Base-by-base conservation (phyloP, 805 yeast species). In the Candida ascalaphidarum region DNA sequence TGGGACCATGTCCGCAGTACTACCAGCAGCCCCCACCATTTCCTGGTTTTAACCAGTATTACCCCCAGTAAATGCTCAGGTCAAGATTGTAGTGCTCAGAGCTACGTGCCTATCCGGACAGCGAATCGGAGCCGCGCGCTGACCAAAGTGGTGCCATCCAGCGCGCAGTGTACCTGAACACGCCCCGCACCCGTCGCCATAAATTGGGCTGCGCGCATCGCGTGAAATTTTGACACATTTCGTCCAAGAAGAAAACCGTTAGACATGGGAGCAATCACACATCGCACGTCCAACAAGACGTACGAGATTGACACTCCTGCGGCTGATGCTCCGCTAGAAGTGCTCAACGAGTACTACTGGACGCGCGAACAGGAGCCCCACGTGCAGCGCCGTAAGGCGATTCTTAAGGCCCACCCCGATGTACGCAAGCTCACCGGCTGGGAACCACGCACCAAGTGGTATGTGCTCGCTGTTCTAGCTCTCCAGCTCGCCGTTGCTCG, bases 311-410 rank as follows among this genome's bases (percentile, higher is more conserved):
- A 54, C 50, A 33, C 66, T 1, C 66, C 68, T 3, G 49, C 62
- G 15, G 67, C 69, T 3, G 65, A 61, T 35, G 40, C 64, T 1
- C 46, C 63, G 27, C 37, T 58, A 32, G 51, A 70, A 39, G 58
- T 52, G 25, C 46, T 68, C 31, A 67, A 68, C 39, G 86, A 81
- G 37, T 86, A 81, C 53, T 81, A 78, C 58, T 82, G 95, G 89
- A 85, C 95, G 1, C 69, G 72, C 29, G 80, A 73, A 31, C 69
- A 69, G 27, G 96, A 86, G 49, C 94, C 95, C 3, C 96, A 86
- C 47, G 71, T 78, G 3, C 43, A 68, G 3, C 62, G 96, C 36
- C 65, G 96, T 34, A 80, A 78, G 55, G 67, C 65, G 33, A 86
- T 86, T 32, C 57, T 86, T 43, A 70, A 72, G 40, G 74, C 74